These are phyloP conservation scores for Xerocomellus dryophilus DNA, from an alignment of 768 basidiomycete species.

Conservation along the genomic window DNA sequence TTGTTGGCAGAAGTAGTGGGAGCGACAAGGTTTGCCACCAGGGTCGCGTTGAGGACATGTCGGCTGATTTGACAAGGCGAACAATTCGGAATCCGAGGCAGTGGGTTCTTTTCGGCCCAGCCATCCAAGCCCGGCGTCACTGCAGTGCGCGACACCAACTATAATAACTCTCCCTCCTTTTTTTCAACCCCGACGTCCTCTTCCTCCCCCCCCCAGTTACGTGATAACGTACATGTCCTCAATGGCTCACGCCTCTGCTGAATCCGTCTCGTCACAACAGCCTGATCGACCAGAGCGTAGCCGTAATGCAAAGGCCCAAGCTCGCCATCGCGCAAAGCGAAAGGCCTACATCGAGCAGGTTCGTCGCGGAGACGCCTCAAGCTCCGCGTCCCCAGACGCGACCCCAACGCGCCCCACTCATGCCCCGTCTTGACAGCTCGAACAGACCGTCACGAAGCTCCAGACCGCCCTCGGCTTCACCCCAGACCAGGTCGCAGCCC, in stretches of 20 bases:
- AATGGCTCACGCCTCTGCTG: constrained; percentile 51
- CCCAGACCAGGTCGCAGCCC: constrained; percentile 69
- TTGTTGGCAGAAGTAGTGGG: constrained; percentile 18
- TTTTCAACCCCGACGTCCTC: constrained; percentile 49
- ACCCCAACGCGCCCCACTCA: constrained; percentile 6
- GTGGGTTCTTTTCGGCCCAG: constrained; percentile 27
- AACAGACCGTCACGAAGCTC: constrained; percentile 81
- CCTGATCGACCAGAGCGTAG: constrained; percentile 75
- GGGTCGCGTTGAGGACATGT: constrained; percentile 34
- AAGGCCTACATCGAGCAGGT: constrained; percentile 94
- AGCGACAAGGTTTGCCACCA: constrained; percentile 34
- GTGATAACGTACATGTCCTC: constrained; percentile 55
- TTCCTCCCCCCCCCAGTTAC: constrained; percentile 39
- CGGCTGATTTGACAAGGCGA: constrained; percentile 44
- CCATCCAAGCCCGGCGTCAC: constrained; percentile 24
- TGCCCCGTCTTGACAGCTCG: constrained; percentile 48
- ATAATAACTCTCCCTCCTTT: constrained; percentile 36
- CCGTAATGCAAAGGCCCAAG: constrained; percentile 87
- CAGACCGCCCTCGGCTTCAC: constrained; percentile 71
- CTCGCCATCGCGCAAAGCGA: constrained; percentile 85
- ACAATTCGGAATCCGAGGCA: constrained; percentile 47
- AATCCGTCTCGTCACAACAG: constrained; percentile 37
- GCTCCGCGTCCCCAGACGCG: constrained; percentile 10
- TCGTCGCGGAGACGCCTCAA: constrained; percentile 1
- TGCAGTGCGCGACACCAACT: constrained; percentile 24